These are phyloP conservation scores for Vitis hybrid DNA, from an alignment of 177 flowering plant genomes.

Conservation along the genomic window DNA sequence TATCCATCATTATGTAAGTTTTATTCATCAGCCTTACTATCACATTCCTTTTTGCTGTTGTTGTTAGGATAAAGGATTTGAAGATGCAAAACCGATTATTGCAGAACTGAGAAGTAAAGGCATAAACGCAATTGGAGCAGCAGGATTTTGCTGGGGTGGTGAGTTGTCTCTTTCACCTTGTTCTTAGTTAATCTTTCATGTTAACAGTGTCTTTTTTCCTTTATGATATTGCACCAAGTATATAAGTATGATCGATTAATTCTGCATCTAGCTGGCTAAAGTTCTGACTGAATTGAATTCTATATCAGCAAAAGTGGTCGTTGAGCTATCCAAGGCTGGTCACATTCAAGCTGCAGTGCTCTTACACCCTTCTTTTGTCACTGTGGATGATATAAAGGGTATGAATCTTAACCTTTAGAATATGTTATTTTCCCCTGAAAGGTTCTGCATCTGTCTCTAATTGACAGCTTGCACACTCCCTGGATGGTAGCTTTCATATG, in stretches of 20 bases:
- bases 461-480: too few relatives aligned
- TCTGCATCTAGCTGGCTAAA: too few relatives aligned
- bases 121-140: constrained; percentile 57
- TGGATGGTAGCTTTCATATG: too few relatives aligned
- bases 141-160: constrained; percentile 95
- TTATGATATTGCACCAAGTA: too few relatives aligned
- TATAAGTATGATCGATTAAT: too few relatives aligned
- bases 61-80: constrained; percentile 66
- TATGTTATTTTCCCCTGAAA: too few relatives aligned
- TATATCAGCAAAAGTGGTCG: constrained; percentile 57
- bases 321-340: constrained; percentile 37
- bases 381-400: constrained; percentile 62
- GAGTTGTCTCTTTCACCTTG: constrained; percentile 15
- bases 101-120: constrained; percentile 56
- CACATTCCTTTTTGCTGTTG: neutral
- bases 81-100: constrained; percentile 64
- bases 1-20: too few relatives aligned
- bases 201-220: constrained; percentile 6
- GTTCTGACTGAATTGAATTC: neutral
- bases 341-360: constrained; percentile 55
- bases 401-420: constrained; percentile 1
- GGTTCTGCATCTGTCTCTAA: too few relatives aligned
- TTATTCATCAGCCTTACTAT: too few relatives aligned
- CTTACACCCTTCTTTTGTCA: constrained; percentile 54
- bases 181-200: neutral